Conservation (phyloP, 352 stramenopile genomes). For the Pseudoperonospora humuli region DNA sequence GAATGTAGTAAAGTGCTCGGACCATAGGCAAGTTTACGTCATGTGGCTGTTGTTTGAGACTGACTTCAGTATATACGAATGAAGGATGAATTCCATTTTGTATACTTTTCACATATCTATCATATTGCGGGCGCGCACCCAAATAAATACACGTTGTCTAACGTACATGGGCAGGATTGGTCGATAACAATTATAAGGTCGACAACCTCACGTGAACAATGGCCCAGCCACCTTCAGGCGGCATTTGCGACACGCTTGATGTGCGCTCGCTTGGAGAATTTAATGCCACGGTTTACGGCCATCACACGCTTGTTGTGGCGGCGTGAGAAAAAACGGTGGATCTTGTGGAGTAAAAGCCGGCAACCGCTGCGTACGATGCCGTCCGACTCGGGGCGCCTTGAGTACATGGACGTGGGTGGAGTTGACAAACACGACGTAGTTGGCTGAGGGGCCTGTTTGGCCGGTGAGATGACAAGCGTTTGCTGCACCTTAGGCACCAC, state of each 20-base stretch:
- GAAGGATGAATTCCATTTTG: conserved; percentile 1
- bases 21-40: no score
- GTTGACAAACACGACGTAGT: conserved; percentile 17
- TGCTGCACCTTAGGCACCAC: conserved; percentile 5
- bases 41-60: no score
- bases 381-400: conserved; percentile 17
- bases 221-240: conserved; percentile 34
- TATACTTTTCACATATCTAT: conserved; percentile 19
- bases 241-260: conserved; percentile 18
- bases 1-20: no score
- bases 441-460: conserved; percentile 15
- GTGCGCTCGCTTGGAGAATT: conserved; percentile 13
- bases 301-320: conserved; percentile 41
- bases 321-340: conserved; percentile 39
- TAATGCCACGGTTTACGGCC: conserved; percentile 19
- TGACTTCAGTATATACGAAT: background rate
- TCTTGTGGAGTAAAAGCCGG: conserved; percentile 30
- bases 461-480: conserved; percentile 3
- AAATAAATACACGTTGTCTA: conserved; percentile 37
- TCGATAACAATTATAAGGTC: conserved; percentile 14
- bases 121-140: conserved; percentile 10
- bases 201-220: conserved; percentile 16
- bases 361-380: conserved; percentile 20
- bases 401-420: conserved; percentile 22
- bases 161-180: conserved; percentile 15